phyloP scores from a whole-genome alignment of 805 yeast species.

The Candida koratica region DNA sequence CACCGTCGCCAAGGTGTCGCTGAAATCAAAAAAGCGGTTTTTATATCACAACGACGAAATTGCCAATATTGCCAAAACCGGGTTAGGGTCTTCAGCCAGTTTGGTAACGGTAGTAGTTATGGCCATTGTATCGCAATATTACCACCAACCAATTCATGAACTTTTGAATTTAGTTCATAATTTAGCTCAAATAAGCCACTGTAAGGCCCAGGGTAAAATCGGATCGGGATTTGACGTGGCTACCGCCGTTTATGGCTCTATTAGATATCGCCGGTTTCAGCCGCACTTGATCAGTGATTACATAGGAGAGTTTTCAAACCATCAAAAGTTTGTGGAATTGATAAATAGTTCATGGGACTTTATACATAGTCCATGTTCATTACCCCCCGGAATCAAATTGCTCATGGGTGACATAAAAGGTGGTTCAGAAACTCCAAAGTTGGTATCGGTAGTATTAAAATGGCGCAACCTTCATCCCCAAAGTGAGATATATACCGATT shows the following conservation, averaged over 20 bases:
- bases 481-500: slow-evolving; percentile 46
- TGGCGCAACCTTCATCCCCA: slow-evolving; percentile 63
- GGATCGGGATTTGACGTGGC: slow-evolving; percentile 99
- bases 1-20: slow-evolving; percentile 31
- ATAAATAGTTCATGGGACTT: slow-evolving; percentile 61
- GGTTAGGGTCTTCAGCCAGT: slow-evolving; percentile 95
- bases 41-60: slow-evolving; percentile 59
- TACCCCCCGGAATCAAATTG: slow-evolving; percentile 67
- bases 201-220: slow-evolving; percentile 89
- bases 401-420: slow-evolving; percentile 91
- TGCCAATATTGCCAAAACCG: slow-evolving; percentile 81
- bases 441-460: slow-evolving; percentile 67
- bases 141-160: slow-evolving; percentile 15
- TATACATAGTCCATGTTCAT: slow-evolving; percentile 46
- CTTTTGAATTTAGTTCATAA: slow-evolving; percentile 53
- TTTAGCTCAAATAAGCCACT: slow-evolving; percentile 83
- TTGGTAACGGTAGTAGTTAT: slow-evolving; percentile 77
- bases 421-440: slow-evolving; percentile 91
- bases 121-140: slow-evolving; percentile 53
- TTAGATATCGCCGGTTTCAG: slow-evolving; percentile 71
- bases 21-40: slow-evolving; percentile 44
- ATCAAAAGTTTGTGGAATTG: slow-evolving; percentile 16
- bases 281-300: slow-evolving; percentile 45
- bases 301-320: slow-evolving; percentile 26
- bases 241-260: slow-evolving; percentile 89